Evolutionary conservation across 2,329 filamentous ascomycete species (phyloP).

Genomic region (Fusarium sp.): DNA sequence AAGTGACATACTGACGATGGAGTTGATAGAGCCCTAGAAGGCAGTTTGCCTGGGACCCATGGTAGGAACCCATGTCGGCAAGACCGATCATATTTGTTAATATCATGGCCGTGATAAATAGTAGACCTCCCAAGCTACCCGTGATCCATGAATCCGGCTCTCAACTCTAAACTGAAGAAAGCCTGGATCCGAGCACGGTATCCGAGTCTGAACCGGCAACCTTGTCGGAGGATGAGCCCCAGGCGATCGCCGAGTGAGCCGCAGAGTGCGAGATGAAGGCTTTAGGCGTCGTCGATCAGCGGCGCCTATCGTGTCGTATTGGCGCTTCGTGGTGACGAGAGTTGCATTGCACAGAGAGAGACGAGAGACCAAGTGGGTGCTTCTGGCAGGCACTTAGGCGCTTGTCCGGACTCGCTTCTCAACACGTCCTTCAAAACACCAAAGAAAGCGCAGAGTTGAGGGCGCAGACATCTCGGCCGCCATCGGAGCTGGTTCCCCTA

Average conservation of each 20-base stretch:
- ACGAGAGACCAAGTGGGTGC: not conserved
- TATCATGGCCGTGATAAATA: not conserved
- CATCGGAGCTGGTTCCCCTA: slow-evolving; percentile 20
- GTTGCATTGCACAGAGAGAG: not conserved
- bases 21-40: not conserved
- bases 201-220: slow-evolving; percentile 1
- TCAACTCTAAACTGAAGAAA: not conserved
- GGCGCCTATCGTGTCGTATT: slow-evolving; percentile 3
- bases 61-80: not conserved
- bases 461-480: slow-evolving; percentile 12
- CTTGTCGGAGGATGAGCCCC: not conserved
- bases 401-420: slow-evolving; percentile 7
- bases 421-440: not conserved
- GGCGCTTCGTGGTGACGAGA: not conserved
- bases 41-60: not conserved
- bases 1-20: not conserved
- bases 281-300: slow-evolving; percentile 1
- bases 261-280: slow-evolving; percentile 9
- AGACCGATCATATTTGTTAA: not conserved
- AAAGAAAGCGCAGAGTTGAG: slow-evolving; percentile 14
- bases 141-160: not conserved
- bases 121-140: not conserved
- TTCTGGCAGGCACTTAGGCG: slow-evolving; percentile 5
- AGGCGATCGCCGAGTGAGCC: slow-evolving; percentile 1
- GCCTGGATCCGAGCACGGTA: not conserved